phyloP scores from a whole-genome alignment of 768 basidiomycete species.

The Royoungia palumana region DNA sequence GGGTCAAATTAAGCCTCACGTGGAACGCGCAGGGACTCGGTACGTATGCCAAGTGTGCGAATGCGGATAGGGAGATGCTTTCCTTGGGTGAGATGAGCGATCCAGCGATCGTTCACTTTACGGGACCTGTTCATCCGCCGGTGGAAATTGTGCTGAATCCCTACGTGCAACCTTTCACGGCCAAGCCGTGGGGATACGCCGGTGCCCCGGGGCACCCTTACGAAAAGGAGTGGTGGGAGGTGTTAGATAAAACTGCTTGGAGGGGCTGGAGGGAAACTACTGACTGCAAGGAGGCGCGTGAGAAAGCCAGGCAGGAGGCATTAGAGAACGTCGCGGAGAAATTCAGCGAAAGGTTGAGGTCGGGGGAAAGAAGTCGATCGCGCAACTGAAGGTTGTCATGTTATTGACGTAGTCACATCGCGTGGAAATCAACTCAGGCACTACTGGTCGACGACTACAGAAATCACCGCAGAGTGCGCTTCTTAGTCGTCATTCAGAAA shows the following conservation, averaged over 20 bases:
- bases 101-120: conserved; percentile 54
- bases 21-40: conserved; percentile 62
- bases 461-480: no score
- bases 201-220: conserved; percentile 52
- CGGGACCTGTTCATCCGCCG: conserved; percentile 50
- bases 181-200: conserved; percentile 59
- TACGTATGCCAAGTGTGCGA: conserved; percentile 42
- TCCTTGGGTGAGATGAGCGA: conserved; percentile 36
- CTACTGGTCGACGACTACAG: no score
- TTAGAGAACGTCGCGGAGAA: conserved; percentile 6
- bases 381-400: background rate
- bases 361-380: background rate
- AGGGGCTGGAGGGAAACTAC: conserved; percentile 28
- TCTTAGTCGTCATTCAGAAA: no score
- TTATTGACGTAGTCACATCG: background rate
- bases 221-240: conserved; percentile 44
- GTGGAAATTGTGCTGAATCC: conserved; percentile 46
- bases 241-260: conserved; percentile 44
- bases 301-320: conserved; percentile 8
- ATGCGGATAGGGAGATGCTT: conserved; percentile 34
- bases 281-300: conserved; percentile 19
- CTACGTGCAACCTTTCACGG: conserved; percentile 48
- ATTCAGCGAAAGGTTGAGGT: conserved; percentile 7
- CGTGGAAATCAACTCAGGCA: no score
- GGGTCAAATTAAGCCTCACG: conserved; percentile 38